phyloP scores from a whole-genome alignment of 306 rosid genomes.

The Spatholobus suberectus region DNA sequence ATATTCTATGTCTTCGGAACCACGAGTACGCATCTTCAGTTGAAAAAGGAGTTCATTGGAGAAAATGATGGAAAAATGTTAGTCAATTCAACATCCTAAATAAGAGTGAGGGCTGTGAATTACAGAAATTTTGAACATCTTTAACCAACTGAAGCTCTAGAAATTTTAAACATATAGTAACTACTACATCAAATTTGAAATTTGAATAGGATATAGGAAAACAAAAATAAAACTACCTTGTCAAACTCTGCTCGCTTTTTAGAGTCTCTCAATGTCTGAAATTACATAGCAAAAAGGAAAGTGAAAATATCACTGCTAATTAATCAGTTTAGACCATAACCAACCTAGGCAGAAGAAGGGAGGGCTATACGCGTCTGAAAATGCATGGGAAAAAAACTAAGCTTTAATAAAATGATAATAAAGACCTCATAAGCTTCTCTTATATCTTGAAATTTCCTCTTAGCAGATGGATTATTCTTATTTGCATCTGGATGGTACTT shows the following conservation, averaged over 20 bases:
- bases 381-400: slow-evolving; percentile 10
- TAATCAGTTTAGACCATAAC: slow-evolving; percentile 29
- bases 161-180: background rate
- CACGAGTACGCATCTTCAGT: slow-evolving; percentile 54
- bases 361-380: background rate
- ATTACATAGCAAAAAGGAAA: slow-evolving; percentile 33
- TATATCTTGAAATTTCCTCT: slow-evolving; percentile 90
- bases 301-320: slow-evolving; percentile 29
- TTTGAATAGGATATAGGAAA: slow-evolving; percentile 11
- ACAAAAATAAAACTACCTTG: slow-evolving; percentile 49
- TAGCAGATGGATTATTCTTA: slow-evolving; percentile 81
- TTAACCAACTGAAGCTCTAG: slow-evolving; percentile 14
- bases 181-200: slow-evolving; percentile 4
- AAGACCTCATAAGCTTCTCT: slow-evolving; percentile 95
- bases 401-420: slow-evolving; percentile 22
- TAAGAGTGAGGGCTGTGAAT: slow-evolving; percentile 20
- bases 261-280: slow-evolving; percentile 85
- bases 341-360: slow-evolving; percentile 12
- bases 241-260: slow-evolving; percentile 76
- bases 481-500: slow-evolving; percentile 95
- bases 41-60: slow-evolving; percentile 35
- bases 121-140: slow-evolving; percentile 40
- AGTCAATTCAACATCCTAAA: slow-evolving; percentile 30
- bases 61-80: slow-evolving; percentile 21
- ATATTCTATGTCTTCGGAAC: slow-evolving; percentile 60